Evolutionary conservation across 2,329 filamentous ascomycete species (phyloP), one percentile per base, ranked within the genome.

Genomic region (Cladosporium sp.): DNA sequence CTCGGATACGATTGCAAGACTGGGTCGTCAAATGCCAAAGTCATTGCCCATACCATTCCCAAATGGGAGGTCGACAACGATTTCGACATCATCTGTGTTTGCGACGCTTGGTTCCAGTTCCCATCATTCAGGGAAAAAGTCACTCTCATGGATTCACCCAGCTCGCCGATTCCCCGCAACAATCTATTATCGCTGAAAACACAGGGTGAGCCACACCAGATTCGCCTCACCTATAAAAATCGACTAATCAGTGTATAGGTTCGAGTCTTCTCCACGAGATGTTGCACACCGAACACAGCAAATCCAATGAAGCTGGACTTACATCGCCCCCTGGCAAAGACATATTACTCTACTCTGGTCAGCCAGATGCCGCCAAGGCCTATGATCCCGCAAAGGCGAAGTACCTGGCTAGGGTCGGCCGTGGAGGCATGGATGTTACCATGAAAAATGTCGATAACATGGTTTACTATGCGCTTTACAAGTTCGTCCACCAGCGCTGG

Each of bases 381-480:
- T 30, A 30, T 13, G 29, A 30, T 30, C 8, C 29, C 29, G 29
- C 29, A 30, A 30, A 30, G 13, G 29, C 29, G 13, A 30, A 30
- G 13, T 30, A 30, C 13, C 13, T 49, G 49, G 27, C 25, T 15
- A 46, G 38, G 33, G 11, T 20, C 5, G 7, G 4, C 12, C 6
- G 15, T 20, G 27, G 22, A n/a, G 15, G 32, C 35, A 30, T 15
- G 19, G 18, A 20, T 8, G 45, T 43, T 49, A 52, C 45, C 49
- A 36, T 49, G 42, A 38, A 49, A 41, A 39, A 47, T 38, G 51
- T 46, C 27, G 46, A 50, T 49, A 30, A 42, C 11, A 13, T 48
- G 47, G 50, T 43, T 48, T 38, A 46, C 19, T 12, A 38, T n/a
- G 35, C n/a, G n/a, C 18, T 16, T n/a, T 38, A 9, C 8, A 9